These are phyloP conservation scores for Russula compacta DNA, from an alignment of 768 basidiomycete genomes.

Conservation along the genomic window DNA sequence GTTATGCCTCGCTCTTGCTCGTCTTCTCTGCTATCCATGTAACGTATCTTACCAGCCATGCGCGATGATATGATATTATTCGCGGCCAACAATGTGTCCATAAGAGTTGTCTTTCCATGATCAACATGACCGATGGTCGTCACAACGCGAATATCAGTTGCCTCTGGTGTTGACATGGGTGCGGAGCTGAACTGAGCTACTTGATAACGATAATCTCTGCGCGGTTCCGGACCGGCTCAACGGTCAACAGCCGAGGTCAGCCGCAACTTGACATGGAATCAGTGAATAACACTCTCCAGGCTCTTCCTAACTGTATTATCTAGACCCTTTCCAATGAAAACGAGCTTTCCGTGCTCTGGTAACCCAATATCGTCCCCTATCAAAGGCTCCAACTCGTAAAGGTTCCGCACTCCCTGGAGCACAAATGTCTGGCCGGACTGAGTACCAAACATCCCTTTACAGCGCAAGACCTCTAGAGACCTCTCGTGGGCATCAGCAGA, in stretches of 20 bases:
- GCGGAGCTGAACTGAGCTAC: not conserved
- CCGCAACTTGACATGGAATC: not conserved
- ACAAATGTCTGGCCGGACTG: slow-evolving; percentile 53
- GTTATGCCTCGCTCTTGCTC: slow-evolving; percentile 98
- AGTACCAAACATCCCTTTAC: slow-evolving; percentile 72
- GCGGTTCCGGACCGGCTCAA: not conserved
- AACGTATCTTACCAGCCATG: slow-evolving; percentile 95
- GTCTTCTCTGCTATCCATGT: slow-evolving; percentile 91
- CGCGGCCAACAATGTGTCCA: slow-evolving; percentile 91
- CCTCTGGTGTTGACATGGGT: slow-evolving; percentile 22
- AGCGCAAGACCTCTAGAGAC: slow-evolving; percentile 60
- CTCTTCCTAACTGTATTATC: slow-evolving; percentile 46
- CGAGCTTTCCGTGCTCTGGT: slow-evolving; percentile 65
- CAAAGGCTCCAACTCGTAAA: slow-evolving; percentile 63
- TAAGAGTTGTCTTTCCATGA: slow-evolving; percentile 93
- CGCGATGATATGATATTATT: slow-evolving; percentile 94
- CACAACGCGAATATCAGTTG: slow-evolving; percentile 58
- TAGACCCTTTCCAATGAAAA: slow-evolving; percentile 81
- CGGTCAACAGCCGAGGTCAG: no score
- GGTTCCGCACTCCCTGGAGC: slow-evolving; percentile 83
- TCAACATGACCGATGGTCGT: slow-evolving; percentile 88
- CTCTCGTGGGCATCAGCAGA: slow-evolving; percentile 4
- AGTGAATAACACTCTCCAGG: slow-evolving; percentile 30
- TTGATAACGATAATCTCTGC: not conserved
- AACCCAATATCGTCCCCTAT: slow-evolving; percentile 37